These are phyloP conservation scores for Lunularia cruciata DNA, from an alignment of 225 moss, liverwort and hornwort species.

Conservation along the genomic window DNA sequence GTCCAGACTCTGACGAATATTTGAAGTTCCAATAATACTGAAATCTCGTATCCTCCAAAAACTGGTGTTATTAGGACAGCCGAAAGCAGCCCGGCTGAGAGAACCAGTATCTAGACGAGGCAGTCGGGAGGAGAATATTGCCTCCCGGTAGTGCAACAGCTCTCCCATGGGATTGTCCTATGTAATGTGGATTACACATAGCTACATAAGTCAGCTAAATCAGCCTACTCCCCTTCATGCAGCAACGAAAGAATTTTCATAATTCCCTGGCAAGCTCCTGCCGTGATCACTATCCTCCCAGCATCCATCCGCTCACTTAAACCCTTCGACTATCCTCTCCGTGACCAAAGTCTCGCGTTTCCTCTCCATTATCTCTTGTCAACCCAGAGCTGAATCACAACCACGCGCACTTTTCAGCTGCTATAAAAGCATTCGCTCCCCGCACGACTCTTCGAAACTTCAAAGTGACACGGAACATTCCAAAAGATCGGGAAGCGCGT, in stretches of 20 bases:
- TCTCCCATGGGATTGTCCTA: slow-evolving; percentile 37
- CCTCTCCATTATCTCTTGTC: no score
- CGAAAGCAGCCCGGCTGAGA: not conserved
- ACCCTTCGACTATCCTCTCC: not conserved
- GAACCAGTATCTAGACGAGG: not conserved
- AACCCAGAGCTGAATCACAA: not conserved
- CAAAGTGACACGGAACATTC: not conserved
- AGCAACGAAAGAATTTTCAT: not conserved
- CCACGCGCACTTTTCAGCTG: slow-evolving; percentile 1
- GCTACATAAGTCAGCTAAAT: slow-evolving; percentile 26
- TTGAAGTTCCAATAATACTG: not conserved
- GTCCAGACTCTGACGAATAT: not conserved
- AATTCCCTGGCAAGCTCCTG: not conserved
- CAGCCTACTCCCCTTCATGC: not conserved
- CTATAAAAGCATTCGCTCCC: slow-evolving; percentile 1
- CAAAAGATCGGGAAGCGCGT: not conserved
- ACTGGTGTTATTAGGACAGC: not conserved
- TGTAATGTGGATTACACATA: slow-evolving; percentile 26
- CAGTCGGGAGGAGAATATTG: slow-evolving; percentile 17
- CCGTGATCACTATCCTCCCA: not conserved
- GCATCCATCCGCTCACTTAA: not conserved
- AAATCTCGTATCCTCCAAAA: not conserved
- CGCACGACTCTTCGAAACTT: not conserved
- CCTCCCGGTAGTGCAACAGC: slow-evolving; percentile 34
- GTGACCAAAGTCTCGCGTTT: no score